phyloP scores from a whole-genome alignment of 805 yeast genomes.

The Starmerella tilneyi region DNA sequence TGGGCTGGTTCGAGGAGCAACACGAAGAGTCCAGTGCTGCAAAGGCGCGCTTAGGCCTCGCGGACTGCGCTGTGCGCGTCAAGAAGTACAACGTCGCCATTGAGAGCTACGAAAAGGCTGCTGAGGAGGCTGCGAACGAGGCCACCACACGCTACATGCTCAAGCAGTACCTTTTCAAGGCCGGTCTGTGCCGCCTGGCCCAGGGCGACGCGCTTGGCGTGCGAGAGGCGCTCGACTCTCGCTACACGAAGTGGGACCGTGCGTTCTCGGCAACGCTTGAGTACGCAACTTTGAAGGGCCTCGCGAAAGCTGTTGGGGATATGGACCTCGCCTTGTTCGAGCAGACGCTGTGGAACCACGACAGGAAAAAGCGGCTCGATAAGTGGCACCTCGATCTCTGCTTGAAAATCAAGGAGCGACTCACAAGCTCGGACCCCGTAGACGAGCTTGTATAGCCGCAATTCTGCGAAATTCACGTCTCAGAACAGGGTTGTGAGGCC shows the following conservation, averaged over 20 bases:
- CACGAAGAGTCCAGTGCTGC: slow-evolving; percentile 14
- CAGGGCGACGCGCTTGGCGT: slow-evolving; percentile 15
- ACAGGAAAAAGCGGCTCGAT: slow-evolving; percentile 19
- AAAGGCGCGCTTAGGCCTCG: slow-evolving; percentile 17
- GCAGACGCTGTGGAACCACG: slow-evolving; percentile 21
- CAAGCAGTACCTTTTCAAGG: slow-evolving; percentile 14
- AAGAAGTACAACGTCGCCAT: slow-evolving; percentile 16
- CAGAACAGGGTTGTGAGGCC: background rate
- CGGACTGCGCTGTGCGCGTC: slow-evolving; percentile 14
- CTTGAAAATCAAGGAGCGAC: slow-evolving; percentile 15
- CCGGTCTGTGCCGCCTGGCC: slow-evolving; percentile 21
- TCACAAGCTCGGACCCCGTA: slow-evolving; percentile 10
- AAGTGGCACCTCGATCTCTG: slow-evolving; percentile 19
- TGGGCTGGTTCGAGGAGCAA: slow-evolving; percentile 11
- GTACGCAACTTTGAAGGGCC: slow-evolving; percentile 13
- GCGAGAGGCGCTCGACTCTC: slow-evolving; percentile 7
- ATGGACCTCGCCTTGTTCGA: slow-evolving; percentile 20
- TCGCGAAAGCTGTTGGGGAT: slow-evolving; percentile 14
- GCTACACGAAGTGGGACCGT: slow-evolving; percentile 13
- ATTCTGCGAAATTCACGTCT: background rate
- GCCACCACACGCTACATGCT: slow-evolving; percentile 13
- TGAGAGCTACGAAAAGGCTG: slow-evolving; percentile 16
- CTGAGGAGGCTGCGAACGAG: slow-evolving; percentile 7
- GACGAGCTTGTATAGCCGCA: slow-evolving; percentile 13
- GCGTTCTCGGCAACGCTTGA: slow-evolving; percentile 19